Conservation (phyloP, 2,329 filamentous ascomycete species). For the Aspergillus pseudoviridinutans region DNA sequence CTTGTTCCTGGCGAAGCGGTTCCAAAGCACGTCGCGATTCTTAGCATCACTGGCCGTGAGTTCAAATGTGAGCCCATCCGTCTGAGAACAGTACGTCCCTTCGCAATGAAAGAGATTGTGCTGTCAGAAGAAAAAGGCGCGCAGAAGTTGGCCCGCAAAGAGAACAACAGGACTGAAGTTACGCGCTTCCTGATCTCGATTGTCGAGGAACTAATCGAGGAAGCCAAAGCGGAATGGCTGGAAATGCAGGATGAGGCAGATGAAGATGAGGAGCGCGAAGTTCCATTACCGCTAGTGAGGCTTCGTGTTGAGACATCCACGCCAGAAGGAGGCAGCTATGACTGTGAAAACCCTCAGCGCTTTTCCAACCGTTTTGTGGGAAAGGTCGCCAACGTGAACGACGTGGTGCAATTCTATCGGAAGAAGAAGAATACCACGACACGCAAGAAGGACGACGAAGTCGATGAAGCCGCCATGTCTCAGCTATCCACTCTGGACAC, state of each 20-base stretch:
- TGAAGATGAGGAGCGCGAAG: slow-evolving; percentile 54
- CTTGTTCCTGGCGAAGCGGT: slow-evolving; percentile 85
- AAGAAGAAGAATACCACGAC: slow-evolving; percentile 65
- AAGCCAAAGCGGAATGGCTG: slow-evolving; percentile 78
- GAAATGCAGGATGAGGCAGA: slow-evolving; percentile 66
- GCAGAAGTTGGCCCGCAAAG: slow-evolving; percentile 71
- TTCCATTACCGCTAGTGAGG: slow-evolving; percentile 78
- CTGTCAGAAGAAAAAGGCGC: slow-evolving; percentile 73
- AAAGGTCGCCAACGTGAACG: slow-evolving; percentile 89
- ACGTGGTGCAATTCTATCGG: slow-evolving; percentile 88
- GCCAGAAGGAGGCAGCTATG: slow-evolving; percentile 77
- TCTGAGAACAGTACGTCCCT: slow-evolving; percentile 84
- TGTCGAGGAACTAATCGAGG: slow-evolving; percentile 80
- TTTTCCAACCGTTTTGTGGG: slow-evolving; percentile 89
- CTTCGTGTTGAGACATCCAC: slow-evolving; percentile 88
- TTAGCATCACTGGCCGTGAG: slow-evolving; percentile 77
- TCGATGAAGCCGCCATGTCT: slow-evolving; percentile 61
- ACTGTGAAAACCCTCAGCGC: slow-evolving; percentile 91
- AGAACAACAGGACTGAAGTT: slow-evolving; percentile 77
- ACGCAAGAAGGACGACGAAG: slow-evolving; percentile 51
- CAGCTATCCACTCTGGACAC: slow-evolving; percentile 63
- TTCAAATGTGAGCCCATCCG: slow-evolving; percentile 78
- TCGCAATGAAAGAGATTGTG: slow-evolving; percentile 78
- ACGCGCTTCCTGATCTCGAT: slow-evolving; percentile 71
- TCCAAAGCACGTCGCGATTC: slow-evolving; percentile 81